Evolutionary conservation across 306 rosid species (phyloP).

Genomic region (barrel medic (Medicago truncatula)): DNA sequence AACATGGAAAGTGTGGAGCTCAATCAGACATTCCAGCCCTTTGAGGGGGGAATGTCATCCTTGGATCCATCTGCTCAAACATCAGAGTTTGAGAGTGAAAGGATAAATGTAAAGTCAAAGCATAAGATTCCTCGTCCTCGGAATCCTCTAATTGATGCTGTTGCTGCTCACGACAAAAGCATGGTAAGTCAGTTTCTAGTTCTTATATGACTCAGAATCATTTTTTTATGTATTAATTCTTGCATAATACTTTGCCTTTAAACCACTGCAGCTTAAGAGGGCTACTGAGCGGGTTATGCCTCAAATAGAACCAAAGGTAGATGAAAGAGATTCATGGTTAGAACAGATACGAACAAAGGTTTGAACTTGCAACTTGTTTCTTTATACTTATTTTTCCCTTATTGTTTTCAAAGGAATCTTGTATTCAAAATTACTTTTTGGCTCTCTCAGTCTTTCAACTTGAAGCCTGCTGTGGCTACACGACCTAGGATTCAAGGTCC

Average conservation of each 20-base stretch:
- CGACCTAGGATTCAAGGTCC: conserved; percentile 89
- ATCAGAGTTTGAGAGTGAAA: conserved; percentile 60
- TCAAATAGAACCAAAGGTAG: conserved; percentile 61
- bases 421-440: conserved; percentile 25
- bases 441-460: conserved; percentile 81
- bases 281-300: conserved; percentile 77
- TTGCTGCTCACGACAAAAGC: conserved; percentile 95
- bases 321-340: conserved; percentile 84
- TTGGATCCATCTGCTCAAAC: conserved; percentile 49
- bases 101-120: conserved; percentile 58
- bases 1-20: conserved; percentile 50
- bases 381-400: conserved; percentile 17
- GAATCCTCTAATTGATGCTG: conserved; percentile 94
- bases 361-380: conserved; percentile 40
- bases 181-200: conserved; percentile 60
- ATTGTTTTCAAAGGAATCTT: conserved; percentile 15
- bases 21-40: conserved; percentile 46
- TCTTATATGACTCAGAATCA: conserved; percentile 22
- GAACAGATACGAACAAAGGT: conserved; percentile 98
- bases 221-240: conserved; percentile 39
- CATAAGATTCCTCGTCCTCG: conserved; percentile 88
- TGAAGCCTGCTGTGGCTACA: conserved; percentile 75
- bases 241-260: conserved; percentile 41
- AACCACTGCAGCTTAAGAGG: conserved; percentile 80
- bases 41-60: conserved; percentile 56